Base-by-base conservation (phyloP, 2,329 filamentous ascomycete species). In the Paraconiothyrium brasiliense region DNA sequence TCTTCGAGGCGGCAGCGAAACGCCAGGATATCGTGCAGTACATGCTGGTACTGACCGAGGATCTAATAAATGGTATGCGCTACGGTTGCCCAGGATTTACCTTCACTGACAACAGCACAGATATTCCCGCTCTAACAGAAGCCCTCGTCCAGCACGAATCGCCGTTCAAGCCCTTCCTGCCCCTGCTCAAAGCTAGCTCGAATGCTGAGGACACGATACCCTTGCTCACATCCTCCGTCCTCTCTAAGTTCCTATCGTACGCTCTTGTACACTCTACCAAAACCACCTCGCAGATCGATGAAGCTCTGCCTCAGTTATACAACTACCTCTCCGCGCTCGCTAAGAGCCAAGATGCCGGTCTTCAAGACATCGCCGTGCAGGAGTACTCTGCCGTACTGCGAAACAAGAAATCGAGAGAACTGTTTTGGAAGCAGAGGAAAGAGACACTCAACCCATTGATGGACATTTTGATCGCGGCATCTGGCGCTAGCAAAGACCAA, bases 291-390 rank as follows among this genome's bases (percentile, higher is more conserved):
- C 87, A 92, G 58, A 91, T 93, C 58, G 84, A 90, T 57, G 86
- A 92, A 68, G 92, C 93, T 22, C 86, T 98, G 48, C 91, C 93
- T 20, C 85, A 92, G 72, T 85, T 98, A 54, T 92, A 95, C 79
- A 90, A 87, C 73, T 98, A 97, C 79, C 87, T 98, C 34, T 92
- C 93, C 8, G 89, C 89, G 57, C 84, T 98, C 59, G 89, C 92
- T 61, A 93, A 93, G 83, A 93, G 90, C 76, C 87, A 91, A 60
- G 95, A 99, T 80, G 91, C 92, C 58, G 93, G 93, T 43, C 85
- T 97, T 59, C 95, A 99, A 80, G 95, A 99, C 75, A 97, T 98
- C 75, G 94, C 93, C 30, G 93, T 98, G 13, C 92, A 95, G 74
- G 89, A 94, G 76, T 96, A 94, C 80, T 97, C 95, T 39, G 86